Percentiles rank a stretch among this genome's conserved stretches.
Conservation (phyloP, 805 yeast species). For the Saturnispora kantuleensis region DNA sequence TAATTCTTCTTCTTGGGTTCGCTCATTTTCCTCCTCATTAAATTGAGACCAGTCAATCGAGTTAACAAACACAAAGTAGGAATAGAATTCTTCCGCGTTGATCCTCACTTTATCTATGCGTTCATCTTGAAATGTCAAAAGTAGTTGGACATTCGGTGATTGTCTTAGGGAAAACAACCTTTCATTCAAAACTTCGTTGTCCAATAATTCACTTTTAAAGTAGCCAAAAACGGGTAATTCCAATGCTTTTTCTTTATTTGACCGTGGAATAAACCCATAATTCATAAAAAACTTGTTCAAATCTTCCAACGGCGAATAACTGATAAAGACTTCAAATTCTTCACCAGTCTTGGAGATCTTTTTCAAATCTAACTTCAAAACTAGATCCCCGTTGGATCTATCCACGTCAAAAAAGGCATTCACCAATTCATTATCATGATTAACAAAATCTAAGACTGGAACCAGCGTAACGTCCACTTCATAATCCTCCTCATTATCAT, state of each 20-base stretch:
- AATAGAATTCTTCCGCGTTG: conserved; percentile 25
- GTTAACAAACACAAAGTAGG: conserved; percentile 25
- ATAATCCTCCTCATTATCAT: conserved; percentile 30
- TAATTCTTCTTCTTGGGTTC: not conserved
- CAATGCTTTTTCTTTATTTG: conserved; percentile 17
- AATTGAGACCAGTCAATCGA: conserved; percentile 16
- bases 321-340: conserved; percentile 32
- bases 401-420: conserved; percentile 60
- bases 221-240: conserved; percentile 31
- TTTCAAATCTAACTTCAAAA: conserved; percentile 27
- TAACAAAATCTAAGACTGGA: conserved; percentile 59
- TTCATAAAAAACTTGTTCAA: conserved; percentile 29
- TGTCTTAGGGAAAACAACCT: conserved; percentile 27
- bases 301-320: conserved; percentile 37
- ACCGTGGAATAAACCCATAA: conserved; percentile 39
- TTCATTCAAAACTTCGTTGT: conserved; percentile 8
- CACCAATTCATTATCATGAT: conserved; percentile 37
- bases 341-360: not conserved
- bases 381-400: conserved; percentile 31
- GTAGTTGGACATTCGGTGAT: conserved; percentile 33
- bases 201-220: conserved; percentile 6
- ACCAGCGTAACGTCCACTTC: conserved; percentile 46
- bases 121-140: conserved; percentile 18
- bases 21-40: conserved; percentile 13
- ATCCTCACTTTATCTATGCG: conserved; percentile 16